These are phyloP conservation scores for Talaromyces verruculosus DNA, from an alignment of 2,329 filamentous ascomycete species.

Conservation along the genomic window DNA sequence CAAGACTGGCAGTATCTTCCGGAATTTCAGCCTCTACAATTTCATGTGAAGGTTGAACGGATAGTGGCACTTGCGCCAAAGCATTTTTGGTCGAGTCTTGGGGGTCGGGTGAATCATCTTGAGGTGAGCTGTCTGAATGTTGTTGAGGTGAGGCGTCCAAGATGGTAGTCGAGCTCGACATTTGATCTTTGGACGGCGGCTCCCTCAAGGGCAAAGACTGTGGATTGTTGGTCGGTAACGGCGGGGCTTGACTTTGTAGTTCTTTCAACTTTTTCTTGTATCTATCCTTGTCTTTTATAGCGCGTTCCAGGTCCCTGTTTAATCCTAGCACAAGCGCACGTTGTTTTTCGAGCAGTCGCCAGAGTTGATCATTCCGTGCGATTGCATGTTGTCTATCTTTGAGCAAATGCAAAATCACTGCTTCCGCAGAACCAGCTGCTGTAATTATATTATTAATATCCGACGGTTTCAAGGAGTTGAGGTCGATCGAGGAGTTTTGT, in stretches of 20 bases:
- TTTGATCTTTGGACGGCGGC: neutral
- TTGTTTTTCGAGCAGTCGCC: conserved; percentile 95
- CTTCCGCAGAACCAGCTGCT: conserved; percentile 83
- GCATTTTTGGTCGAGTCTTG: neutral
- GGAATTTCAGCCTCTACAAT: neutral
- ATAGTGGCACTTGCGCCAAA: neutral
- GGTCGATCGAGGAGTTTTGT: conserved; percentile 60
- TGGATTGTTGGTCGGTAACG: conserved; percentile 30
- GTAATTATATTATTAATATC: conserved; percentile 79
- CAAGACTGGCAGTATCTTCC: neutral
- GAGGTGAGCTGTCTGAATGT: conserved; percentile 2
- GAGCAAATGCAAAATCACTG: conserved; percentile 80
- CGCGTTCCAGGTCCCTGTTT: conserved; percentile 89
- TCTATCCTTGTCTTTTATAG: conserved; percentile 89
- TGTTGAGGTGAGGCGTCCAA: neutral
- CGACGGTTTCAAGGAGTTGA: conserved; percentile 58
- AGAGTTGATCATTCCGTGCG: conserved; percentile 88
- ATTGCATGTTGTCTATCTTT: conserved; percentile 88
- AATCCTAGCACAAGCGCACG: conserved; percentile 87
- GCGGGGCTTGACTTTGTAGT: conserved; percentile 51
- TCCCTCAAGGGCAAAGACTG: conserved; percentile 19
- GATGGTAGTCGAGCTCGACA: neutral
- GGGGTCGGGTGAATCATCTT: neutral
- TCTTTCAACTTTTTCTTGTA: conserved; percentile 92
- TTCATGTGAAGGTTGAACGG: neutral